These are phyloP conservation scores for Amanita thiersii DNA, from an alignment of 768 basidiomycete species.

Conservation along the genomic window DNA sequence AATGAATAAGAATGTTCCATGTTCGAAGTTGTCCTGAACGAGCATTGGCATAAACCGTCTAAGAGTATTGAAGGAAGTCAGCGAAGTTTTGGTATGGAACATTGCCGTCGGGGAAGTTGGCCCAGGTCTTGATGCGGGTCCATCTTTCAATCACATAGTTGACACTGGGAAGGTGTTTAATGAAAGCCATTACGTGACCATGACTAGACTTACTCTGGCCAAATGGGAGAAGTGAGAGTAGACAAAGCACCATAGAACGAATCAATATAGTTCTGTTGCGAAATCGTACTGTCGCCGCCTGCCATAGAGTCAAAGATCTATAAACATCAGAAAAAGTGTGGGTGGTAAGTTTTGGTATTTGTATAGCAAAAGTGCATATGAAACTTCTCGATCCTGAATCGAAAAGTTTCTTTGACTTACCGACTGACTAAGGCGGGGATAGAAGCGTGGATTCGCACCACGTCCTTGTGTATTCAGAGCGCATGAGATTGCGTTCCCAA, in stretches of 20 bases:
- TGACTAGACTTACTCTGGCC: constrained; percentile 8
- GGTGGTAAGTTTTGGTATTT: no score
- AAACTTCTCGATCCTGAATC: no score
- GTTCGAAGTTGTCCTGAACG: no score
- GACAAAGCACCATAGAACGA: constrained; percentile 10
- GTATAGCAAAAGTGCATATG: no score
- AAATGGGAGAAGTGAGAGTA: constrained; percentile 5
- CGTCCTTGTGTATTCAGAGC: constrained; percentile 8
- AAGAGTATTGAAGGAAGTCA: constrained; percentile 10
- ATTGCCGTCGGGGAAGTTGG: constrained; percentile 6
- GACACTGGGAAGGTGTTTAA: not conserved
- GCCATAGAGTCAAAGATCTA: constrained; percentile 7
- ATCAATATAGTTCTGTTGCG: constrained; percentile 11
- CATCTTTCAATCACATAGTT: constrained; percentile 9
- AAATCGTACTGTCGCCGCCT: constrained; percentile 2
- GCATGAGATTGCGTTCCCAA: constrained; percentile 10
- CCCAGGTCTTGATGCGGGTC: constrained; percentile 5
- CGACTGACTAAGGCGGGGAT: constrained; percentile 8
- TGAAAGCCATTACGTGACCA: not conserved
- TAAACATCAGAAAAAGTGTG: no score
- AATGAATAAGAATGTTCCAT: no score
- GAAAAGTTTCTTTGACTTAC: no score
- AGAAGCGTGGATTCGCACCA: constrained; percentile 8
- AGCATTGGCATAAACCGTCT: no score
- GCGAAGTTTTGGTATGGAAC: constrained; percentile 8